Conservation (phyloP, 768 basidiomycete genomes). For the Tulasnella sp. region DNA sequence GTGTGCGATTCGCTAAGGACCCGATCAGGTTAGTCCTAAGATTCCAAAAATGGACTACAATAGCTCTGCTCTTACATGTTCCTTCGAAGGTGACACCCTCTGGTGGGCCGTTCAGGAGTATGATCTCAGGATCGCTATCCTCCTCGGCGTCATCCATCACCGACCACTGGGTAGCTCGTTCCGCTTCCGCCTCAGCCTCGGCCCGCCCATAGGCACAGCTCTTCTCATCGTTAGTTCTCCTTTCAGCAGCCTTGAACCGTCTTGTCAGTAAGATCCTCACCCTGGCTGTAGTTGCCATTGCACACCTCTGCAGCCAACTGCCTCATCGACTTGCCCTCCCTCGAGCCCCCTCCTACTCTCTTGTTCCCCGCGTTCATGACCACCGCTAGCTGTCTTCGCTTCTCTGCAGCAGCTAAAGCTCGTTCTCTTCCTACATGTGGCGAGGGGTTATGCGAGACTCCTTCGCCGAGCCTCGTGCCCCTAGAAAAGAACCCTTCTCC, state of each 20-base stretch:
- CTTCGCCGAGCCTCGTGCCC: conserved; percentile 63
- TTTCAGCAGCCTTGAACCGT: conserved; percentile 62
- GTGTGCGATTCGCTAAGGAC: background rate
- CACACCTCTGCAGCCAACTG: conserved; percentile 64
- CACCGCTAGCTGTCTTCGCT: conserved; percentile 42
- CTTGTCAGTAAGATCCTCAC: background rate
- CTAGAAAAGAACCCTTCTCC: conserved; percentile 84
- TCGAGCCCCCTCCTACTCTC: conserved; percentile 46
- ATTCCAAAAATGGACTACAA: background rate
- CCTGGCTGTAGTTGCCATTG: background rate
- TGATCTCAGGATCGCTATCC: conserved; percentile 24
- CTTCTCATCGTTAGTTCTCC: conserved; percentile 63
- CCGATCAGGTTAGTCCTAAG: background rate
- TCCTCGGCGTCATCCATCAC: conserved; percentile 45
- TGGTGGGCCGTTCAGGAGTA: conserved; percentile 30
- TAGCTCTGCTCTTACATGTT: background rate
- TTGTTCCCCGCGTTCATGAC: conserved; percentile 47
- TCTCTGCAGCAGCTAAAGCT: conserved; percentile 76
- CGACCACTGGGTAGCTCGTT: conserved; percentile 62
- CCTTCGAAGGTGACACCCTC: conserved; percentile 1
- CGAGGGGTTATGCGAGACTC: conserved; percentile 60
- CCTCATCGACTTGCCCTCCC: conserved; percentile 46
- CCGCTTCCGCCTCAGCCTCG: conserved; percentile 50
- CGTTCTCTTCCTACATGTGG: conserved; percentile 55
- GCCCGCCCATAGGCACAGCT: conserved; percentile 55